These are phyloP conservation scores for Boletellus dicymbophilus DNA, from an alignment of 1,284 basidiomycete genomes.

Conservation along the genomic window DNA sequence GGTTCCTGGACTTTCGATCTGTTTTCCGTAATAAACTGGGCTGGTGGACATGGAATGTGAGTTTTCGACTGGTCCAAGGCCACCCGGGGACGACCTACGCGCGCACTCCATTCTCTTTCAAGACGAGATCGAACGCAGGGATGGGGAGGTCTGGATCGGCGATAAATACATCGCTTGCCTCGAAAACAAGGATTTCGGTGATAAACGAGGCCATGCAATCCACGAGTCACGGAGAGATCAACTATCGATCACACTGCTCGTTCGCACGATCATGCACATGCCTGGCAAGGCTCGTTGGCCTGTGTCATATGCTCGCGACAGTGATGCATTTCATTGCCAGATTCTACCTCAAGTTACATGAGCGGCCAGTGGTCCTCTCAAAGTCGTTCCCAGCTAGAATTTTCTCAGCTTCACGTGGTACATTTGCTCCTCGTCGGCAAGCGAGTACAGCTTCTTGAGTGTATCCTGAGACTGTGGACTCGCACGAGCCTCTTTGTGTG, in stretches of 20 bases:
- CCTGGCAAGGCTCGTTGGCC: background rate
- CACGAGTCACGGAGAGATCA: too few species aligned
- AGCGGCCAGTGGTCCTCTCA: too few species aligned
- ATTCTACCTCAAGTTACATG: too few species aligned
- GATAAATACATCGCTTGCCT: constrained; percentile 11
- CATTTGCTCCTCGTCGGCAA: constrained; percentile 10
- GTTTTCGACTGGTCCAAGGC: too few species aligned
- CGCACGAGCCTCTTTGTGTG: constrained; percentile 5
- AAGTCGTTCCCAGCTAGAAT: too few species aligned
- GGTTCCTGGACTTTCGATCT: constrained; percentile 16
- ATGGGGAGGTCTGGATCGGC: constrained; percentile 1
- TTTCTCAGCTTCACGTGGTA: constrained; percentile 8
- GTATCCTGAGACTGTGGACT: too few species aligned
- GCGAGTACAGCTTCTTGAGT: constrained; percentile 7
- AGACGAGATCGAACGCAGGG: constrained; percentile 9
- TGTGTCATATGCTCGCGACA: background rate
- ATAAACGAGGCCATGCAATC: constrained; percentile 13
- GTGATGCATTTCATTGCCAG: too few species aligned
- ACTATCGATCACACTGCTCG: background rate
- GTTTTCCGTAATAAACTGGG: constrained; percentile 24
- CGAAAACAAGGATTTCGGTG: constrained; percentile 27
- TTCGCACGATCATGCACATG: too few species aligned
- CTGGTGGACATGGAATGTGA: constrained; percentile 9
- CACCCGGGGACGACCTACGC: constrained; percentile 11
- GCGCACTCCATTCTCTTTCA: constrained; percentile 10